phyloP scores from a whole-genome alignment of 2,329 filamentous ascomycete species.

The Stenocarpella maydis region DNA sequence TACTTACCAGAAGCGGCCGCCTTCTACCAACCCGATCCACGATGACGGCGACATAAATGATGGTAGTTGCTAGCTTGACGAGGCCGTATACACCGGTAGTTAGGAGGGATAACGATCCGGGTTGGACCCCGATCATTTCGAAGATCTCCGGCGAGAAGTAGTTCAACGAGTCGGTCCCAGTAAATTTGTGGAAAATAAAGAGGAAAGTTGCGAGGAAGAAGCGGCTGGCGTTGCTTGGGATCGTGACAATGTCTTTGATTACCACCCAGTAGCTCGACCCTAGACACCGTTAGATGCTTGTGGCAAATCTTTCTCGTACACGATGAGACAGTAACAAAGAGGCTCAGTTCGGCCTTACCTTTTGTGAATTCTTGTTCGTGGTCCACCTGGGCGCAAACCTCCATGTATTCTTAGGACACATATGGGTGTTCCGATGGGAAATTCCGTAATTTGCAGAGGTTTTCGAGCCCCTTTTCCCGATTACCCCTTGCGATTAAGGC shows the following conservation, averaged over 20 bases:
- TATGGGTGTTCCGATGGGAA: conserved; percentile 49
- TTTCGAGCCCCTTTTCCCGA: conserved; percentile 45
- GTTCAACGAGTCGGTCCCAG: conserved; percentile 50
- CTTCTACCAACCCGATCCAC: conserved; percentile 40
- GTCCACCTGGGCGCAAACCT: conserved; percentile 47
- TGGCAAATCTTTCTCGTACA: too few relatives aligned
- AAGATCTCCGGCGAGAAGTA: conserved; percentile 52
- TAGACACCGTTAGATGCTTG: background rate
- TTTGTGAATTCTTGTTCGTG: conserved; percentile 38
- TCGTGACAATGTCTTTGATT: conserved; percentile 40
- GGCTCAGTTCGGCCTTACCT: conserved; percentile 23
- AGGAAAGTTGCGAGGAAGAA: conserved; percentile 41
- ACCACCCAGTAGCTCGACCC: conserved; percentile 27
- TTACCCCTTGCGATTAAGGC: conserved; percentile 48
- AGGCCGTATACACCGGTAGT: conserved; percentile 46
- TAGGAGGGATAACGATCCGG: conserved; percentile 42
- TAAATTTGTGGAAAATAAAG: conserved; percentile 51
- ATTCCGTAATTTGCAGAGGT: conserved; percentile 49
- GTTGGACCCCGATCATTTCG: conserved; percentile 47
- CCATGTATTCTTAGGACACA: conserved; percentile 48
- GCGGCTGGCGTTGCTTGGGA: conserved; percentile 40
- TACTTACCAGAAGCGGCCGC: conserved; percentile 39
- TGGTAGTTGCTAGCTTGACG: conserved; percentile 40
- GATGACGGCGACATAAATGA: conserved; percentile 41
- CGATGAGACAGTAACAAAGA: background rate